Evolutionary conservation across 495 filamentous ascomycete genomes (phyloP), one percentile per base, ranked within the genome.

Genomic region (Aspergillus ostianus): DNA sequence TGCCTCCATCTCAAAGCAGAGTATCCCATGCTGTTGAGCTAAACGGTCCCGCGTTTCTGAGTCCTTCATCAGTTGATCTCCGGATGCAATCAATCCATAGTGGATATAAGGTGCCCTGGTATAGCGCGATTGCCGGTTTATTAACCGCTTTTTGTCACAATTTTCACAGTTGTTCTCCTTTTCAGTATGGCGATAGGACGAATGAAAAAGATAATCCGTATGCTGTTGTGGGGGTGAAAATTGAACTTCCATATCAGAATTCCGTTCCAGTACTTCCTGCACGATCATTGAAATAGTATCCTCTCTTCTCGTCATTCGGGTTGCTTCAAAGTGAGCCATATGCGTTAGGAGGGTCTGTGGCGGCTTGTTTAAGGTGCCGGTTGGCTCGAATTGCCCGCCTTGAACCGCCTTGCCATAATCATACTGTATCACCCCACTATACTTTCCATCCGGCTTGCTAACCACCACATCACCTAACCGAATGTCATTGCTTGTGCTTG

Each of bases 1-100:
- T 4, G 30, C 30, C 6, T 32, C 74, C 72, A 77, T 77, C 56
- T 77, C 74, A 44, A 77, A 77, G 47, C 62, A 72, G 32, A 77
- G 73, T 13, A 78, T 58, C 44, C 60, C 51, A 56, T 64, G 27
- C 23, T 53, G 49, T 47, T 59, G 18, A 47, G 66, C 58, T 44
- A 70, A 45, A 36, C 47, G 30, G 54, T 71, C 68, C 21, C 66
- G 67, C 49, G 65, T 63, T 26, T 58, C 32, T 12, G 56, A 64
- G 15, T 68, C 69, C 47, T 68, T 71, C 65, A 70, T 66, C 46
- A 71, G 67, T 36, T 61, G 51, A 54, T 72, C 65, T 45, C 63
- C 62, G 21, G 65, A 72, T 56, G 57, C 70, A 55, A 67, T 56
- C 41, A 57, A 30, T 21, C 66, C 69, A 51, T 66, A 61, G 46